These are phyloP conservation scores for Pleurotus citrinopileatus DNA, from an alignment of 768 basidiomycete species.

Conservation along the genomic window DNA sequence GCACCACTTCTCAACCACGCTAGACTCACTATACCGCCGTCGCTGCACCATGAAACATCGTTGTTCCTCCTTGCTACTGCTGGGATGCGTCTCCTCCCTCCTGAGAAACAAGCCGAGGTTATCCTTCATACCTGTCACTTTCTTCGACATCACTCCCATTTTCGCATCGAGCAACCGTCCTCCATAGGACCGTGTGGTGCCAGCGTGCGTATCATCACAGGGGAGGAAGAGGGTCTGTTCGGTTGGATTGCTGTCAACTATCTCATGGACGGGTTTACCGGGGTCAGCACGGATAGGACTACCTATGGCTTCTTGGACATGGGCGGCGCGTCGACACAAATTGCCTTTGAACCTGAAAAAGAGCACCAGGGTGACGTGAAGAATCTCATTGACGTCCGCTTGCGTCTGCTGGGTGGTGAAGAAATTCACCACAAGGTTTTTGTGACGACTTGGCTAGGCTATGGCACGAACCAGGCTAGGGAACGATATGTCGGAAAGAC, in stretches of 20 bases:
- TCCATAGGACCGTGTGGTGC: conserved; percentile 83
- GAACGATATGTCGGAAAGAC: conserved; percentile 83
- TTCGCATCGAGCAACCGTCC: conserved; percentile 69
- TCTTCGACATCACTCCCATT: conserved; percentile 71
- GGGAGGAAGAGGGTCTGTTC: conserved; percentile 97
- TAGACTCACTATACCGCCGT: conserved; percentile 78
- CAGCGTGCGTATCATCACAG: conserved; percentile 91
- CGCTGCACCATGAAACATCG: conserved; percentile 79
- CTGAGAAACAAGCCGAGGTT: conserved; percentile 65
- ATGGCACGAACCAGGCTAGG: conserved; percentile 96
- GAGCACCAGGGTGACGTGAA: conserved; percentile 54
- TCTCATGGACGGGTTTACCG: conserved; percentile 92
- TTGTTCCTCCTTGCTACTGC: conserved; percentile 95
- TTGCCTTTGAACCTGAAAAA: conserved; percentile 88
- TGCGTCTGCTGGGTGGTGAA: conserved; percentile 79
- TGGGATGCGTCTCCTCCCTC: conserved; percentile 87
- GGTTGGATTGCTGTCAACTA: conserved; percentile 99
- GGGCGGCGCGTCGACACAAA: conserved; percentile 99
- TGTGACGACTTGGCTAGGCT: conserved; percentile 98
- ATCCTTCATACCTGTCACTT: conserved; percentile 77
- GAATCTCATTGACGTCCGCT: conserved; percentile 73
- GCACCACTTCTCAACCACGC: conserved; percentile 84
- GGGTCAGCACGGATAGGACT: conserved; percentile 53
- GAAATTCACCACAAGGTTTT: conserved; percentile 92
- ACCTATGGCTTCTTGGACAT: conserved; percentile 99